Conservation (phyloP, 768 basidiomycete genomes). For the Clavaria fumosa region DNA sequence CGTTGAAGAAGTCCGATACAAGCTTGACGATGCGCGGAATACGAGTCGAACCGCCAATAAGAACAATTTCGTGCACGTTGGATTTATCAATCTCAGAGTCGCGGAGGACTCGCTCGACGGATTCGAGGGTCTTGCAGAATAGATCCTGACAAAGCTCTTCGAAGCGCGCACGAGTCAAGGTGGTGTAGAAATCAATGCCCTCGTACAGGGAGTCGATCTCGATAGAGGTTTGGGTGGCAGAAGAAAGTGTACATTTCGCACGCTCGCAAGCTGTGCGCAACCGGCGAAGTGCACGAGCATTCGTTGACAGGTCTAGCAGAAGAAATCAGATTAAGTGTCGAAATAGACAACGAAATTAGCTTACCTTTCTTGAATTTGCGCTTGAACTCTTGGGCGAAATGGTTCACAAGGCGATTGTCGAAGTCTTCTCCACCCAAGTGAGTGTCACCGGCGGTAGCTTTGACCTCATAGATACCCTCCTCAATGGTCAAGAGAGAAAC, state of each 20-base stretch:
- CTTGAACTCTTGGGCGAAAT: slow-evolving; percentile 94
- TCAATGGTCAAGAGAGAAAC: slow-evolving; percentile 95
- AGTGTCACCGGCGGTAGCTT: slow-evolving; percentile 94
- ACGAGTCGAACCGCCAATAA: slow-evolving; percentile 98
- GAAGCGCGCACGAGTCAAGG: slow-evolving; percentile 93
- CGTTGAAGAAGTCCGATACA: slow-evolving; percentile 96
- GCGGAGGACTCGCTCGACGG: slow-evolving; percentile 93
- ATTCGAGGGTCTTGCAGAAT: slow-evolving; percentile 83
- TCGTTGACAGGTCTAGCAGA: slow-evolving; percentile 58
- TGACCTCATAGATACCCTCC: slow-evolving; percentile 96
- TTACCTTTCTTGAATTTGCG: slow-evolving; percentile 44
- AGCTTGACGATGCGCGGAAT: slow-evolving; percentile 98
- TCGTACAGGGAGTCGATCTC: slow-evolving; percentile 96
- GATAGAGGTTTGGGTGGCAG: slow-evolving; percentile 87
- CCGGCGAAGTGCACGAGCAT: slow-evolving; percentile 90
- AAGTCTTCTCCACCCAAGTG: slow-evolving; percentile 89
- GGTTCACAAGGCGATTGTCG: slow-evolving; percentile 47
- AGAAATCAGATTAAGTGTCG: slow-evolving; percentile 6
- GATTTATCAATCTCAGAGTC: slow-evolving; percentile 96
- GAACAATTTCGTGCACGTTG: slow-evolving; percentile 89
- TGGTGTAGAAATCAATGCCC: slow-evolving; percentile 96
- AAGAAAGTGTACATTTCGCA: slow-evolving; percentile 94
- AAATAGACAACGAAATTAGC: background rate
- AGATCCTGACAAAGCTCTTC: slow-evolving; percentile 91
- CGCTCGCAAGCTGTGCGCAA: slow-evolving; percentile 95